Base-by-base conservation (phyloP, 73 alveolate genomes). In the Paramecium caudatum region DNA sequence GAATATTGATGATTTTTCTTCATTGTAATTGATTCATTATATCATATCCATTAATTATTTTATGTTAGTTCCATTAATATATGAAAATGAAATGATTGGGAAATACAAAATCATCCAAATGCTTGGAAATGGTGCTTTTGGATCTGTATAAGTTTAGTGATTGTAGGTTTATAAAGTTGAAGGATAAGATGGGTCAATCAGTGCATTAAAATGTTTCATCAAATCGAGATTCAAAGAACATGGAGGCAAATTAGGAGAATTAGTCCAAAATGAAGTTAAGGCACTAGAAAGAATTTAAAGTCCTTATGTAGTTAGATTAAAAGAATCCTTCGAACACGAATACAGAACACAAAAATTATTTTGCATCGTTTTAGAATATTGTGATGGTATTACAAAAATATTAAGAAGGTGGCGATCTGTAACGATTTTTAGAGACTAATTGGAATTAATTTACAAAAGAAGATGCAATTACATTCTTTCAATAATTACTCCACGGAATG, bases 401-500 rank as follows among this genome's bases (percentile, higher is more conserved):
- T 7, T 0, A n/a, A 3, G 10, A 32, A 74, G 88, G 69, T 17
- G 88, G 65, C 16, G 32, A 12, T 41, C 47, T 74, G 1, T 16
- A 15, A 8, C 23, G 43, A 1, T 74, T 19, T 74, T 37, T n/a
- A 19, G 0, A 5, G 19, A 5, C 6, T 9, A 1, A 16, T 2
- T 21, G 21, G 3, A 21, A 36, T 13, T 37, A 19, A 9, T 65
- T 86, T 25, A 46, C 19, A 10, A 65, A 86, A 41, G 30, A 63
- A 41, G 48, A 49, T 15, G 93, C 84, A 19, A 41, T 62, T 0
- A 27, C 19, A 0, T 63, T 86, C 23, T 70, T 78, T 16, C 37
- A 86, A 41, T 63, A 86, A 62, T 41, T 86, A 1, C 80, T 86
- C 3, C 27, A 62, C 3, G 93, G 90, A 15, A 41, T 86, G 45